Evolutionary conservation across 2,329 filamentous ascomycete genomes (phyloP).

Genomic region (Fusarium illudens): DNA sequence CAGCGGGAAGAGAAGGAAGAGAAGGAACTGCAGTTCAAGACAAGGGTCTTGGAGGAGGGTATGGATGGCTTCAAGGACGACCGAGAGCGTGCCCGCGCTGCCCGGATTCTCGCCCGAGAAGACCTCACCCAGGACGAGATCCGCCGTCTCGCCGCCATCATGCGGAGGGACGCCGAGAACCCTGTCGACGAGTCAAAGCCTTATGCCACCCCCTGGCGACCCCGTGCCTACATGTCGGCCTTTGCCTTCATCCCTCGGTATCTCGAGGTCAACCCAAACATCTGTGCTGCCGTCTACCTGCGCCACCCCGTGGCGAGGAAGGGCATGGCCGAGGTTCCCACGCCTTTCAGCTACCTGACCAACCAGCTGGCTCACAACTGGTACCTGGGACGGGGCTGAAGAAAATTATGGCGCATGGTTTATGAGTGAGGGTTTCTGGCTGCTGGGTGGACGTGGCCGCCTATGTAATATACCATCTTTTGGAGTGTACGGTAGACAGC

Average conservation of each 20-base stretch:
- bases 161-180: conserved; percentile 75
- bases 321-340: conserved; percentile 82
- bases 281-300: conserved; percentile 94
- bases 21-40: conserved; percentile 41
- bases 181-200: conserved; percentile 80
- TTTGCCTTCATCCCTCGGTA: conserved; percentile 97
- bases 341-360: conserved; percentile 76
- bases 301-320: conserved; percentile 90
- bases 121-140: conserved; percentile 60
- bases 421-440: conserved; percentile 26
- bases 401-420: neutral
- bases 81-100: conserved; percentile 44
- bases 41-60: conserved; percentile 47
- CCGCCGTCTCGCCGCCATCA: conserved; percentile 61
- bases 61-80: conserved; percentile 47
- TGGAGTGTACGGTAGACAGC: conserved; percentile 45
- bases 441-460: conserved; percentile 33
- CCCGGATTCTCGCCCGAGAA: conserved; percentile 46
- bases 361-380: conserved; percentile 89
- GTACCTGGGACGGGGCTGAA: conserved; percentile 84
- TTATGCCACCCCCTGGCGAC: conserved; percentile 90
- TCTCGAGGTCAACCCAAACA: conserved; percentile 96
- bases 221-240: conserved; percentile 84
- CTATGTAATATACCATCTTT: conserved; percentile 45
- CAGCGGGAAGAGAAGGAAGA: conserved; percentile 28